Base-by-base conservation (phyloP, 805 yeast genomes). In the Yamadazyma ubonensis region DNA sequence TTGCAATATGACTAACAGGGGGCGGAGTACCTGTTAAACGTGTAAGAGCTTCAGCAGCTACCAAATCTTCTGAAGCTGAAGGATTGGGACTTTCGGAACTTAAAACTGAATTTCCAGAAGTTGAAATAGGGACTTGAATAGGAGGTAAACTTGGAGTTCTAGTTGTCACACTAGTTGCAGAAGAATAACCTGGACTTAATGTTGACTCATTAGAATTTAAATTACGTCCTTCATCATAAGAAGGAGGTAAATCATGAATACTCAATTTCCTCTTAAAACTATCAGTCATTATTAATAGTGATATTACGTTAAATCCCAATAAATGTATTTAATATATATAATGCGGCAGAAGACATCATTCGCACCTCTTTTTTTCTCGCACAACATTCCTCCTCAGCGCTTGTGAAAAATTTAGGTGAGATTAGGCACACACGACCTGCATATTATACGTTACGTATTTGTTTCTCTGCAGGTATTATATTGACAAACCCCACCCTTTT, bases 11-110 rank as follows among this genome's bases (percentile, higher is more conserved):
- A 10, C 28, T 38, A 6, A 49, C 31, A 2, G 48, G 46, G n/a
- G 48, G 47, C 6, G 45, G 36, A 8, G 50, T 35, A 4, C 46
- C 40, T 3, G 61, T 65, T 32, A 69, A 58, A 41, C 59, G 60
- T 6, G 75, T 61, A 33, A 70, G 56, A 1, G 68, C 71, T 40
- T 68, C 70, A 8, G 74, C 75, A 14, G 54, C 51, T 7, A 43
- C 50, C 18, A 46, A 41, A 31, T 46, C 50, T 18, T 43, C 48
- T 4, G 28, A 21, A 6, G 17, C 30, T 8, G 35, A 29, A 15
- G 29, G 39, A 7, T 17, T 25, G 21, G 18, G 15, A 15, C 14
- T 12, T 12, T 15, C 30, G 5, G 34, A 31, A 15, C 29, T 15
- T n/a, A 19, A 3, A 6, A 30, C 12, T 17, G 18, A 9, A 4